A percentile compares a stretch with the other conserved stretches of the same genome.
phyloP scores from a whole-genome alignment of 805 yeast species.

The Nakazawaea populi region DNA sequence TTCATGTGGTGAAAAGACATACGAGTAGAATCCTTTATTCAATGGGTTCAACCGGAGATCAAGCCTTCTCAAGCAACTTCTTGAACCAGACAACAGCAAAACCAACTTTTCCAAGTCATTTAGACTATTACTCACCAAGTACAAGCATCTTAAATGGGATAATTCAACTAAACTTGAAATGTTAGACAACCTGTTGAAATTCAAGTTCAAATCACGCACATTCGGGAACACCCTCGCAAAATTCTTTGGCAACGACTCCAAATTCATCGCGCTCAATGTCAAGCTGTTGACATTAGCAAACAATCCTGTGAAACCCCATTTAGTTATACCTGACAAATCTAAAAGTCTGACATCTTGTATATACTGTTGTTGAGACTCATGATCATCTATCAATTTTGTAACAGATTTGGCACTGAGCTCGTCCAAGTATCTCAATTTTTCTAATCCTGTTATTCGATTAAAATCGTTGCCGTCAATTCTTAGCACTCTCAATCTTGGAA shows the following conservation, averaged over 20 bases:
- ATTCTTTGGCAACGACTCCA: constrained; percentile 30
- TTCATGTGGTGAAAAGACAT: constrained; percentile 44
- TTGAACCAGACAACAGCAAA: constrained; percentile 22
- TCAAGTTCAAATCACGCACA: constrained; percentile 40
- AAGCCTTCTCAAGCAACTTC: constrained; percentile 30
- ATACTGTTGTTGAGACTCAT: constrained; percentile 13
- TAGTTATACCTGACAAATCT: constrained; percentile 33
- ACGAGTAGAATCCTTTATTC: constrained; percentile 43
- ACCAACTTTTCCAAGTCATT: constrained; percentile 27
- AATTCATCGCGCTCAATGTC: constrained; percentile 40
- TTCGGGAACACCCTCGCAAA: constrained; percentile 38
- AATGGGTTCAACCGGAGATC: constrained; percentile 47
- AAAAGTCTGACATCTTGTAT: constrained; percentile 24
- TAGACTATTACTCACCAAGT: constrained; percentile 41
- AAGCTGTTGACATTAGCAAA: constrained; percentile 33
- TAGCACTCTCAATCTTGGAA: constrained; percentile 35
- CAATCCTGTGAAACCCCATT: constrained; percentile 13
- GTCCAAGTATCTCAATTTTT: constrained; percentile 27
- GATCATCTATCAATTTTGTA: constrained; percentile 16
- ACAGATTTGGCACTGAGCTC: constrained; percentile 39
- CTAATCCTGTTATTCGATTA: constrained; percentile 20
- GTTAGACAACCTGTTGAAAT: constrained; percentile 38
- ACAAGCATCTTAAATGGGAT: constrained; percentile 31
- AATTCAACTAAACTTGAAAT: constrained; percentile 28
- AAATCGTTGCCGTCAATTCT: constrained; percentile 37